Percentiles rank a stretch among this genome's conserved stretches.
Conservation (phyloP, 495 filamentous ascomycete genomes). For the Daldinia childiae region DNA sequence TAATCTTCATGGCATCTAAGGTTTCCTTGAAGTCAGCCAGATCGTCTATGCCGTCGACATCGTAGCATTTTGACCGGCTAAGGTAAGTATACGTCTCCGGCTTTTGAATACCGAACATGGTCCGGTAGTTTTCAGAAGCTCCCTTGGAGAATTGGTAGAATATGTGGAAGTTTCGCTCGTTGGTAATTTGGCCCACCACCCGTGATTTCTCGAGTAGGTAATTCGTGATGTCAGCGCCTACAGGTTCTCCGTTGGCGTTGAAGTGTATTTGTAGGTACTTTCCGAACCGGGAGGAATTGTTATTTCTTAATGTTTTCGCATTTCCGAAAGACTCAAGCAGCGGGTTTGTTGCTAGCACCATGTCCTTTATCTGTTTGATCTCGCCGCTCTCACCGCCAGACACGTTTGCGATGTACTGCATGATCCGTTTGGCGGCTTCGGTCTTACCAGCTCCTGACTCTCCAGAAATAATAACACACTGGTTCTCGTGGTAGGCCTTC, state of each 20-base stretch:
- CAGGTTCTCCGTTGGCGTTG: constrained; percentile 89
- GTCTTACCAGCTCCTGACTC: constrained; percentile 99
- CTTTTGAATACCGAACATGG: constrained; percentile 86
- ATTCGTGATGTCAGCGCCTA: constrained; percentile 97
- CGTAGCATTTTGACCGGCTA: constrained; percentile 89
- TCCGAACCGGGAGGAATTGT: constrained; percentile 98
- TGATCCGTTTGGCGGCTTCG: constrained; percentile 98
- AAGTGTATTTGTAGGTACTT: constrained; percentile 99
- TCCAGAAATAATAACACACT: constrained; percentile 99
- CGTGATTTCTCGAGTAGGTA: constrained; percentile 95
- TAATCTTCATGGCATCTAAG: constrained; percentile 91
- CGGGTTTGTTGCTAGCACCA: constrained; percentile 98
- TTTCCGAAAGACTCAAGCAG: constrained; percentile 98
- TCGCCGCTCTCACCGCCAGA: constrained; percentile 87
- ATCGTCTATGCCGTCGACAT: constrained; percentile 95
- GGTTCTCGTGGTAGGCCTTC: constrained; percentile 99
- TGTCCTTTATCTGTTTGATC: constrained; percentile 98
- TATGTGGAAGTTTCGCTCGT: constrained; percentile 99
- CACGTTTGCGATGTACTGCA: constrained; percentile 99
- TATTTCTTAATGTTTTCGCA: constrained; percentile 96
- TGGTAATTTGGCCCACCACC: constrained; percentile 93
- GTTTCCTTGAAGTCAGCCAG: constrained; percentile 90
- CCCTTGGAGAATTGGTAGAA: constrained; percentile 99
- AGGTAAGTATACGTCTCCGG: constrained; percentile 97
- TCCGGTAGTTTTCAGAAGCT: constrained; percentile 83